Evolutionary conservation across 2,329 filamentous ascomycete genomes (phyloP), one percentile per base, ranked within the genome.

Genomic region (Tolypocladium ophioglossoides): DNA sequence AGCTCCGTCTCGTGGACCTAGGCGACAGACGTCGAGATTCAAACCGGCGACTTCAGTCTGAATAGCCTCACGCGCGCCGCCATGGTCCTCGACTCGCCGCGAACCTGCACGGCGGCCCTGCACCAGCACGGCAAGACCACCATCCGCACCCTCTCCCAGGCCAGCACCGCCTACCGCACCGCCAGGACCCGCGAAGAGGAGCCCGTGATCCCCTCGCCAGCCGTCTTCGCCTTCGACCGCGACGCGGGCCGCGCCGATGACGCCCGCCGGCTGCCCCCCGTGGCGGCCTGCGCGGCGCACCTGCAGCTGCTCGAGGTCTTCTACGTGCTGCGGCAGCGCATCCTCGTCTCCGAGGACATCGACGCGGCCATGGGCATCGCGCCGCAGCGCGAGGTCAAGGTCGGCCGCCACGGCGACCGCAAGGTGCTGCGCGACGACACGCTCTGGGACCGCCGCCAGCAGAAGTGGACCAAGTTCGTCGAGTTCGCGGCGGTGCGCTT

Each of bases 231-330:
- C 49, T 51, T 52, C 34, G 53, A 39, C 30, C 10, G 24, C 16
- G 34, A 51, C 32, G 16, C 49, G 16, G 16, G 32, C 37, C 7
- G 37, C 37, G 16, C 6, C 14, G 35, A 22, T 11, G 49, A 48
- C 41, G 37, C 47, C n/a, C 47, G 38, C 37, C n/a, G 30, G 7
- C 54, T 64, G 37, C 64, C 64, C 10, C 55, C 32, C n/a, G 39
- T 54, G 1, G 56, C 56, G 14, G 58, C 64, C 22, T 82, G 78
- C 60, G 76, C 79, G 27, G 74, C 75, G 7, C 83, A 86, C 63
- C 71, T 86, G 14, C 82, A 84, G 62, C 70, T 86, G 1, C 71
- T 86, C 0, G 76, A 84, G 56, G 75, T 75, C 8, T 74, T 86
- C 52, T 75, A 78, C 40, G 72, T 76, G 39, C 66, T 85, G n/a